Conservation (phyloP, 768 basidiomycete genomes). For the Dacryopinax primogenitus region DNA sequence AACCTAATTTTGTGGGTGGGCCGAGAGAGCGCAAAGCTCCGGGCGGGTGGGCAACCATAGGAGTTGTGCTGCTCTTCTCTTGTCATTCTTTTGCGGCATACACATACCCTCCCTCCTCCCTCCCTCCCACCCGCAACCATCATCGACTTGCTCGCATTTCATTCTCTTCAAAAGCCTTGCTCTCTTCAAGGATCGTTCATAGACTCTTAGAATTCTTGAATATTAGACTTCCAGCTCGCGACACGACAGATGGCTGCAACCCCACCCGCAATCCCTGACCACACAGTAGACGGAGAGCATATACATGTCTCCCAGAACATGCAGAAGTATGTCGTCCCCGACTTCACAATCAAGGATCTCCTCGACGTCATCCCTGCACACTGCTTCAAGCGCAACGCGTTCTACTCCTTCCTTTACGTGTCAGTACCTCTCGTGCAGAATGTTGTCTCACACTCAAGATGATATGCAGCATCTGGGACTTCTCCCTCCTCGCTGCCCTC, state of each 20-base stretch:
- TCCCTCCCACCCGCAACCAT: background rate
- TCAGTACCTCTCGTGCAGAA: conserved; percentile 11
- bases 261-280: background rate
- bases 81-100: background rate
- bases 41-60: background rate
- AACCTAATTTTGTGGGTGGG: background rate
- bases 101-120: background rate
- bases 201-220: background rate
- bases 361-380: conserved; percentile 74
- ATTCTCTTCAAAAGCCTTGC: background rate
- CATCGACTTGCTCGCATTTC: background rate
- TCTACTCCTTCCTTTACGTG: conserved; percentile 65
- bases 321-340: conserved; percentile 47
- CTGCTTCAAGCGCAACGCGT: conserved; percentile 81
- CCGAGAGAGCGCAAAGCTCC: background rate
- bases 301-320: background rate
- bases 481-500: conserved; percentile 49
- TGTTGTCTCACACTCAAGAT: background rate
- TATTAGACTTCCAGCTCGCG: background rate
- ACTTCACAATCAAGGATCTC: conserved; percentile 78
- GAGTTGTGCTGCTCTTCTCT: background rate
- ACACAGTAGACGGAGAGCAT: conserved; percentile 1
- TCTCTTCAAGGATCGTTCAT: background rate
- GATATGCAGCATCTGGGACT: conserved; percentile 44
- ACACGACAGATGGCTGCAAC: background rate